Conservation (phyloP, 1,284 basidiomycete genomes). For the Moniliella sp. region DNA sequence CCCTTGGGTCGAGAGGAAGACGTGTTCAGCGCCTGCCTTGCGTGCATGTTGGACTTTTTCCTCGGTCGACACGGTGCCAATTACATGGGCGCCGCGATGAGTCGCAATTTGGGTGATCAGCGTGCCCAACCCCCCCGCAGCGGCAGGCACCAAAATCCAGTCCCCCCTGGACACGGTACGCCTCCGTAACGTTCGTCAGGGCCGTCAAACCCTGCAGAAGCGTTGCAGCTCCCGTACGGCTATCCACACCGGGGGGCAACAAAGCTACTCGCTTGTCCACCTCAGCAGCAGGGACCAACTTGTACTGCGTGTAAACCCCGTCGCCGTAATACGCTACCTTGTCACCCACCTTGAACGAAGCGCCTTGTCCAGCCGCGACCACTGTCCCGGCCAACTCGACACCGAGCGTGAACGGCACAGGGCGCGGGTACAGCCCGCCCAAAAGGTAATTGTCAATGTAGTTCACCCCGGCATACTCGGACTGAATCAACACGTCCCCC, state of each 20-base stretch:
- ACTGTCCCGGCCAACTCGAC: constrained; percentile 58
- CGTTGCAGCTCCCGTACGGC: constrained; percentile 47
- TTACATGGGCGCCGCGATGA: constrained; percentile 56
- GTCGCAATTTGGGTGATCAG: constrained; percentile 35
- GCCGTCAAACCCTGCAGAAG: constrained; percentile 57
- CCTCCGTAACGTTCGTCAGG: constrained; percentile 55
- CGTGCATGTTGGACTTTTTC: constrained; percentile 69
- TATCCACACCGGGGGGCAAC: constrained; percentile 41
- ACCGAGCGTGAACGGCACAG: constrained; percentile 55
- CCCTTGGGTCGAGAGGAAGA: constrained; percentile 50
- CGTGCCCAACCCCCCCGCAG: constrained; percentile 53
- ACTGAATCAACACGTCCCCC: constrained; percentile 58
- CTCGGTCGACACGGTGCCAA: constrained; percentile 70
- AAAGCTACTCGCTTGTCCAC: too few relatives aligned
- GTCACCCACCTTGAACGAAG: constrained; percentile 42
- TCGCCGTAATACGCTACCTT: constrained; percentile 45
- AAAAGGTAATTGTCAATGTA: constrained; percentile 44
- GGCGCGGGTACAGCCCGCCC: constrained; percentile 38
- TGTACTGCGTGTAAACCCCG: constrained; percentile 54
- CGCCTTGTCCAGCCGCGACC: constrained; percentile 40
- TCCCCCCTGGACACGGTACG: constrained; percentile 53
- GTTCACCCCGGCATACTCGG: constrained; percentile 36
- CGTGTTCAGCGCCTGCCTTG: constrained; percentile 59
- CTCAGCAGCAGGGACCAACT: constrained; percentile 46
- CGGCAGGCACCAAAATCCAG: constrained; percentile 57